Percentiles rank a stretch among this genome's conserved stretches.
phyloP scores from a whole-genome alignment of 345 rosid species.

The Citrus inodora region DNA sequence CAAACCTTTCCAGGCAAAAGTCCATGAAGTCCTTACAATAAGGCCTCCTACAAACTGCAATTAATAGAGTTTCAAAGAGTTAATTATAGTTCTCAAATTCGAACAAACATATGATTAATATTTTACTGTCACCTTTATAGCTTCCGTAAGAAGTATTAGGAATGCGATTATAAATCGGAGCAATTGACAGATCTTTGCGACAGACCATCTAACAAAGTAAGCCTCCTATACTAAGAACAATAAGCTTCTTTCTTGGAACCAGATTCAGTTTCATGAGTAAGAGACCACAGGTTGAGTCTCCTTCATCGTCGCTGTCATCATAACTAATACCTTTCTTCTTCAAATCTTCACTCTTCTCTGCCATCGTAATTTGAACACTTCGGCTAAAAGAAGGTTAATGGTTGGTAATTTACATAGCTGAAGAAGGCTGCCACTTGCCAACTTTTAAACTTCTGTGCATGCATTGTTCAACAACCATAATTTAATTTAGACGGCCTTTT shows the following conservation, averaged over 20 bases:
- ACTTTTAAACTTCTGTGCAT: too few relatives aligned
- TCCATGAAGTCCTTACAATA: conserved; percentile 34
- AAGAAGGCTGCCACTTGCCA: too few relatives aligned
- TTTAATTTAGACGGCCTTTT: too few relatives aligned
- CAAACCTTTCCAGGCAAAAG: conserved; percentile 44
- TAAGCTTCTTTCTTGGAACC: conserved; percentile 28
- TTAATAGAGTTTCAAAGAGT: background rate
- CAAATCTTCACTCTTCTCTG: background rate
- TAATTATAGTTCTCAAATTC: background rate
- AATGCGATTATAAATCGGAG: conserved; percentile 1
- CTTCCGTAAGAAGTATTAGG: conserved; percentile 33
- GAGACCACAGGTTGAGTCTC: background rate
- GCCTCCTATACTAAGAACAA: conserved; percentile 29
- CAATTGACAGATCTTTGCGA: background rate
- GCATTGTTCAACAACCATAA: too few relatives aligned
- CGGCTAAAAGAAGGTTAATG: too few relatives aligned
- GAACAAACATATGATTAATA: background rate
- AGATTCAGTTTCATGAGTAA: conserved; percentile 7
- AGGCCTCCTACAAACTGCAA: conserved; percentile 48
- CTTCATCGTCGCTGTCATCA: background rate
- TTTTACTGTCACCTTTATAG: conserved; percentile 14
- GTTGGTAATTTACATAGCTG: too few relatives aligned
- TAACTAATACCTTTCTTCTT: background rate
- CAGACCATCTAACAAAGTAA: conserved; percentile 33
- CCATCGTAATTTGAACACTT: background rate